Conservation (phyloP, 305 asterid species). For the Galium porrigens region DNA sequence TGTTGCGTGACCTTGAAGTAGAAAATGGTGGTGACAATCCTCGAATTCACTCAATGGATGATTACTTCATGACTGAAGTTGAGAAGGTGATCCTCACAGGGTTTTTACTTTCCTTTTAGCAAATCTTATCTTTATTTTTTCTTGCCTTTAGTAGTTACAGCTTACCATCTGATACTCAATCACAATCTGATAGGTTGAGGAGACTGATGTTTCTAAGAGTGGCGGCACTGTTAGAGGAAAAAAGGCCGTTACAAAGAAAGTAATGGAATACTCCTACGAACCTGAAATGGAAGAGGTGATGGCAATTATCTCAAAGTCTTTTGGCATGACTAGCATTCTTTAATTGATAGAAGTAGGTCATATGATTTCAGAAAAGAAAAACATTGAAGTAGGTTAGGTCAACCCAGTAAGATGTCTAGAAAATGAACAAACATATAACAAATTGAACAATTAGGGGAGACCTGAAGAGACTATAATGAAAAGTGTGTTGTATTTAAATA, state of each 20-base stretch:
- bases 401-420: too few species aligned
- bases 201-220: conserved; percentile 44
- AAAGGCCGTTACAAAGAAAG: conserved; percentile 45
- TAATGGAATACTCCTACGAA: conserved; percentile 84
- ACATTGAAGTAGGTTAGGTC: background rate
- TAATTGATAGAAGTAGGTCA: background rate
- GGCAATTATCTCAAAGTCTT: conserved; percentile 10
- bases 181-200: conserved; percentile 43
- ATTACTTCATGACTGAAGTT: conserved; percentile 95
- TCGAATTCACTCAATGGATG: conserved; percentile 89
- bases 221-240: conserved; percentile 55
- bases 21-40: conserved; percentile 88
- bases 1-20: conserved; percentile 79
- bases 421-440: background rate
- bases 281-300: conserved; percentile 99
- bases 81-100: conserved; percentile 46
- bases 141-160: background rate
- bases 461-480: background rate
- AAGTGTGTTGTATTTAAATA: background rate
- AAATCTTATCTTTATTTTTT: background rate
- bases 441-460: background rate
- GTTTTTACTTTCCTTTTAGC: background rate
- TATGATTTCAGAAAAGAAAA: background rate
- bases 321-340: background rate
- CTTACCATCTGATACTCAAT: background rate